These are phyloP conservation scores for Mycena belliarum DNA, from an alignment of 768 basidiomycete species.

Conservation along the genomic window DNA sequence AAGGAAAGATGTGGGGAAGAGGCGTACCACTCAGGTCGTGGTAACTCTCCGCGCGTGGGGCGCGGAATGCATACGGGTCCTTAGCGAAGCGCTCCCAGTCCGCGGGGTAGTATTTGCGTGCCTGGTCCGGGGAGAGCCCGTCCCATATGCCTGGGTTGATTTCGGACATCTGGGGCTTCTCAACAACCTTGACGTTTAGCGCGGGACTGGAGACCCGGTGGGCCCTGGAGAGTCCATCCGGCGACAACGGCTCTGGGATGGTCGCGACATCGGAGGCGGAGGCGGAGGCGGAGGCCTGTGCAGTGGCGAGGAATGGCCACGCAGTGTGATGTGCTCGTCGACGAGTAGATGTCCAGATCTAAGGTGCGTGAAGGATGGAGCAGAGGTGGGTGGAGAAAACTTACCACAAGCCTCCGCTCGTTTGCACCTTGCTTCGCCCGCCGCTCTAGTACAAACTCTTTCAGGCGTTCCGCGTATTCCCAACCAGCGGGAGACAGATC, in stretches of 20 bases:
- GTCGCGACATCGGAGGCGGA: conserved; percentile 1
- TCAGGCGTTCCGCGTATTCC: conserved; percentile 90
- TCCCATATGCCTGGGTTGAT: conserved; percentile 99
- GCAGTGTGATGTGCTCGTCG: conserved; percentile 93
- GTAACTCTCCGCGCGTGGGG: conserved; percentile 94
- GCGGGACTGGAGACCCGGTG: conserved; percentile 18
- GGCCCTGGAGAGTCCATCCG: conserved; percentile 6
- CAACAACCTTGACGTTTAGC: conserved; percentile 78
- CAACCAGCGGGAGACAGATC: conserved; percentile 93
- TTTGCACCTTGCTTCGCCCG: conserved; percentile 73
- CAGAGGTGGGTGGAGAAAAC: not conserved
- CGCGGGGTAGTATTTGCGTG: conserved; percentile 85
- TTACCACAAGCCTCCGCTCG: conserved; percentile 68
- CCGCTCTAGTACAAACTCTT: conserved; percentile 86
- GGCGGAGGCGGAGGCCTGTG: conserved; percentile 26
- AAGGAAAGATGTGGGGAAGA: conserved; percentile 11
- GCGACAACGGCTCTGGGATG: conserved; percentile 15
- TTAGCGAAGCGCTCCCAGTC: conserved; percentile 93
- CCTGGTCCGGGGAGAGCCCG: conserved; percentile 88
- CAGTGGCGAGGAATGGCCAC: conserved; percentile 79
- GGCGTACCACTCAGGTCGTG: conserved; percentile 84
- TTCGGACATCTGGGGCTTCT: conserved; percentile 96
- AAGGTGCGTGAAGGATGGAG: not conserved
- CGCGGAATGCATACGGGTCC: conserved; percentile 92
- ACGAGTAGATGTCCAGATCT: conserved; percentile 98